Conservation (phyloP, 1,284 basidiomycete species). For the Boletus hoseneyae region DNA sequence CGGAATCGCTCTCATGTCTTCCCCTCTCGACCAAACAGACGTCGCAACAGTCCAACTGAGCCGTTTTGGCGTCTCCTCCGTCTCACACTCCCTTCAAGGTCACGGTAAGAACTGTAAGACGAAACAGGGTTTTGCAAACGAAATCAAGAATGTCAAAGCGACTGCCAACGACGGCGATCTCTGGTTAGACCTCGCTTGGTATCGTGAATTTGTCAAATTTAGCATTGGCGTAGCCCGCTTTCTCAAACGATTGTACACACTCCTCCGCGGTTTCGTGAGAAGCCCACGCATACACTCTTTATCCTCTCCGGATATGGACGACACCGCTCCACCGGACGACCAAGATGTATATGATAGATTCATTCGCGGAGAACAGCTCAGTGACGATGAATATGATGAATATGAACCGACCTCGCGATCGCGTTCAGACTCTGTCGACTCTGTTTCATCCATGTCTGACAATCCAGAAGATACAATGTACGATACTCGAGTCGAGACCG, state of each 20-base stretch:
- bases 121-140: slow-evolving; percentile 44
- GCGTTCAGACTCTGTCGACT: slow-evolving; percentile 25
- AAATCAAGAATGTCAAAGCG: slow-evolving; percentile 45
- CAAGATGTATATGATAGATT: slow-evolving; percentile 53
- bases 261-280: slow-evolving; percentile 24
- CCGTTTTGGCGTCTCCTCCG: slow-evolving; percentile 38
- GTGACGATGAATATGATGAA: slow-evolving; percentile 59
- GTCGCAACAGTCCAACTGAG: slow-evolving; percentile 41
- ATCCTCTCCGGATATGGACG: slow-evolving; percentile 2
- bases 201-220: slow-evolving; percentile 43
- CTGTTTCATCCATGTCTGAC: slow-evolving; percentile 29
- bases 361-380: slow-evolving; percentile 57
- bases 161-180: slow-evolving; percentile 35
- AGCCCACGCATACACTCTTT: slow-evolving; percentile 11
- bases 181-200: slow-evolving; percentile 46
- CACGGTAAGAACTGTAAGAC: slow-evolving; percentile 16
- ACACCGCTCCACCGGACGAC: slow-evolving; percentile 3
- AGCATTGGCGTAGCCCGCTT: slow-evolving; percentile 37
- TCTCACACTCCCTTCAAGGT: slow-evolving; percentile 31
- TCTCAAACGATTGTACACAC: slow-evolving; percentile 34
- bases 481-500: slow-evolving; percentile 35
- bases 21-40: slow-evolving; percentile 17
- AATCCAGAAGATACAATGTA: slow-evolving; percentile 25
- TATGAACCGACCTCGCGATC: slow-evolving; percentile 29
- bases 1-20: slow-evolving; percentile 38